These are phyloP conservation scores for Cercospora sp. DNA, from an alignment of 2,329 filamentous ascomycete genomes.

Conservation along the genomic window DNA sequence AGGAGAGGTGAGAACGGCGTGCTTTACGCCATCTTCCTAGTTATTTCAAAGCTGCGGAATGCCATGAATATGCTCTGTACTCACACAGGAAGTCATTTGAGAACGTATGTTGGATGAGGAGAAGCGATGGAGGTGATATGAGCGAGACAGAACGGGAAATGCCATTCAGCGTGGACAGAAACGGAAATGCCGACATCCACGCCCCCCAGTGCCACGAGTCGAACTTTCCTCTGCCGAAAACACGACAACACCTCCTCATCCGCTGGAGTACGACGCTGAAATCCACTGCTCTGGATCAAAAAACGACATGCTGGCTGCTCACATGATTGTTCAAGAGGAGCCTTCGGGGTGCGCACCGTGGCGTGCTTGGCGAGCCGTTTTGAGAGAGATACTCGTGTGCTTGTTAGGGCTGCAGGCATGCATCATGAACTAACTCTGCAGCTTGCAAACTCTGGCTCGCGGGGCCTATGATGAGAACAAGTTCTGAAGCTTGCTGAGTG, in stretches of 20 bases:
- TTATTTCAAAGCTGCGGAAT: not conserved
- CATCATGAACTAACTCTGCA: not conserved
- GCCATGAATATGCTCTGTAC: not conserved
- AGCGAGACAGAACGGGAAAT: not conserved
- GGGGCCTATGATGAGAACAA: not conserved
- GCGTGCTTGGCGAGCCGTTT: not conserved
- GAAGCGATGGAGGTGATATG: not conserved
- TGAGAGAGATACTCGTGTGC: not conserved
- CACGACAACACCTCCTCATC: not conserved
- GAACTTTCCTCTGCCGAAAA: not conserved
- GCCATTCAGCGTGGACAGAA: not conserved
- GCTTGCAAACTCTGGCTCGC: not conserved
- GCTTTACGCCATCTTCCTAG: not conserved
- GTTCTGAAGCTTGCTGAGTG: not conserved
- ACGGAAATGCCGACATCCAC: no score
- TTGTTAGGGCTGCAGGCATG: not conserved
- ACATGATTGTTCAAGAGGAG: not conserved
- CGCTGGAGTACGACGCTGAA: not conserved
- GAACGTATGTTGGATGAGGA: not conserved
- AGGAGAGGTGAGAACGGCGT: not conserved
- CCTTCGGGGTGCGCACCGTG: not conserved
- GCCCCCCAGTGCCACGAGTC: no score
- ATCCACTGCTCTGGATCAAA: not conserved
- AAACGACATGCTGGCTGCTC: not conserved
- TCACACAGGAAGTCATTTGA: not conserved